A percentile compares a stretch with the other conserved stretches of the same genome.
phyloP scores from a whole-genome alignment of 1,284 basidiomycete species.

The Cryptococcus wingfieldii region DNA sequence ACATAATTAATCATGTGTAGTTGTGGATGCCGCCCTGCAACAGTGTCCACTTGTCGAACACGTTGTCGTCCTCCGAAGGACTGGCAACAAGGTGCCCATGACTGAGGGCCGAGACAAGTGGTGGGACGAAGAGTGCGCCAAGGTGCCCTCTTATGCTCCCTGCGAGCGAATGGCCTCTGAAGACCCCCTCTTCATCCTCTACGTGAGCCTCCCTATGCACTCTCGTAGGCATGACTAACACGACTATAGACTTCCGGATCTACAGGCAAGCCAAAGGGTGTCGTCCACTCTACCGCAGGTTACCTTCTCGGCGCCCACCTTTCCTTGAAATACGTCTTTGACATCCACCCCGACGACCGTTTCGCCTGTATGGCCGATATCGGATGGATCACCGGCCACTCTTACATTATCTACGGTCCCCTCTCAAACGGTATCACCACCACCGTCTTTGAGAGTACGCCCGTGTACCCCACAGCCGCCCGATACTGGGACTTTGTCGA shows the following conservation, averaged over 20 bases:
- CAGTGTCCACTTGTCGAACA: conserved; percentile 83
- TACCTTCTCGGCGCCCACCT: conserved; percentile 85
- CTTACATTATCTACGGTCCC: conserved; percentile 96
- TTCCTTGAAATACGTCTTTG: conserved; percentile 95
- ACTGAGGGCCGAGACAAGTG: conserved; percentile 82
- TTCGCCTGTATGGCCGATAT: conserved; percentile 99
- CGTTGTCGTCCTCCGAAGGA: conserved; percentile 83
- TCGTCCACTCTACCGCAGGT: conserved; percentile 91
- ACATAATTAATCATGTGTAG: conserved; percentile 16
- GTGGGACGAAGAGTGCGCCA: conserved; percentile 89
- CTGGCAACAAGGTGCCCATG: conserved; percentile 80
- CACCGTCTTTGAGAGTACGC: conserved; percentile 93
- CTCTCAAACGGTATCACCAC: conserved; percentile 82
- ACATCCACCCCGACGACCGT: conserved; percentile 83
- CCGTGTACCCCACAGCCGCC: conserved; percentile 90
- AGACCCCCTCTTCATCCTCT: conserved; percentile 96
- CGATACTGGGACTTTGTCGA: conserved; percentile 97
- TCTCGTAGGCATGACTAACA: conserved; percentile 5
- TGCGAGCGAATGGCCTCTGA: conserved; percentile 82
- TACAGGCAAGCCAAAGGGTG: conserved; percentile 95
- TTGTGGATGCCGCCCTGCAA: conserved; percentile 88
- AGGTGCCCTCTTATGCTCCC: conserved; percentile 85
- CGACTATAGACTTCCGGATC: conserved; percentile 78
- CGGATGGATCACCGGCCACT: conserved; percentile 99
- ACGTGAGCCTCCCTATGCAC: conserved; percentile 57